Conservation (phyloP, 73 alveolate species). For the Tetrahymena borealis region DNA sequence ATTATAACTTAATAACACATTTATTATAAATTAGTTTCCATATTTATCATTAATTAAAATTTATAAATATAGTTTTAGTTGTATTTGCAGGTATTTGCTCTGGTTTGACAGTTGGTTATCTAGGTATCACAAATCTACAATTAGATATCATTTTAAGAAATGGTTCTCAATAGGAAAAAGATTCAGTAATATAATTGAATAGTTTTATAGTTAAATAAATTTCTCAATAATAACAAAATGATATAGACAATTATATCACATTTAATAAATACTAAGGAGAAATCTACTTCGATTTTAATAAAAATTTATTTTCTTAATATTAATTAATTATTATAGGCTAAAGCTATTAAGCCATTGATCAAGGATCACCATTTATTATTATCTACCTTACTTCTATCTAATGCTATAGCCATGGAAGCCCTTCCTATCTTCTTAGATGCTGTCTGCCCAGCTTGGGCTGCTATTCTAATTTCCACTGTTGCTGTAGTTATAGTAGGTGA, state of each 20-base stretch:
- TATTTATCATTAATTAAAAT: background rate
- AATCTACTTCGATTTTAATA: no score
- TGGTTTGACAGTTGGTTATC: constrained; percentile 96
- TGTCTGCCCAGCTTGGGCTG: constrained; percentile 75
- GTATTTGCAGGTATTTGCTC: constrained; percentile 93
- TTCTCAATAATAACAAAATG: no score
- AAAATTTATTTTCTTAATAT: background rate
- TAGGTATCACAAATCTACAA: constrained; percentile 84
- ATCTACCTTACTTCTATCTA: constrained; percentile 80
- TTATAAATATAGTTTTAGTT: constrained; percentile 41
- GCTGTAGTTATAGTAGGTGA: constrained; percentile 85
- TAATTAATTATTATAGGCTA: background rate
- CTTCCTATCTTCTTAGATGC: constrained; percentile 85
- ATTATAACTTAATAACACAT: background rate
- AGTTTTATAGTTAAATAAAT: no score
- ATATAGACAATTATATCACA: no score
- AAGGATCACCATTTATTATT: constrained; percentile 82
- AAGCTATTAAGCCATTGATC: constrained; percentile 51
- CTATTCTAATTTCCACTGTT: constrained; percentile 76
- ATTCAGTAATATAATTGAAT: constrained; percentile 30
- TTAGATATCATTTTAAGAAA: constrained; percentile 72
- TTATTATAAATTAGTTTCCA: background rate
- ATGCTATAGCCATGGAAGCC: constrained; percentile 88
- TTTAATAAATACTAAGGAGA: no score
- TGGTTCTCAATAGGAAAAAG: constrained; percentile 83